Evolutionary conservation across 169 alveolate species (phyloP).

Genomic region (Plasmodium inui): DNA sequence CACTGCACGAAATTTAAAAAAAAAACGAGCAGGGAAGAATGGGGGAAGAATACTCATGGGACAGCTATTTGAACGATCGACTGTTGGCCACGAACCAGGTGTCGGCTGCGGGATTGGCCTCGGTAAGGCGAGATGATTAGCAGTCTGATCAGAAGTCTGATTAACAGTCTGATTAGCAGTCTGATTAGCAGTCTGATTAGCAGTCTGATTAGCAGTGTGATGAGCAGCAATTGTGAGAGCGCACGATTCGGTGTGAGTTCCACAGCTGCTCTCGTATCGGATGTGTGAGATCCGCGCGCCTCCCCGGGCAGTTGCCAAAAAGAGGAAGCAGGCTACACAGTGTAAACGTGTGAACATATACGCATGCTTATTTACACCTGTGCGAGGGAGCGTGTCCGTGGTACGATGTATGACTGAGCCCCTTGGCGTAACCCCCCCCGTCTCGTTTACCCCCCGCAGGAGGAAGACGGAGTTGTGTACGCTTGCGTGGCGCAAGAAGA

Average conservation of each 20-base stretch:
- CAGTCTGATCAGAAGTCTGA: background rate
- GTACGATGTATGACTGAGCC: background rate
- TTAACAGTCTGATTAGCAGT: background rate
- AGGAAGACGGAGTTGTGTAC: slow-evolving; percentile 73
- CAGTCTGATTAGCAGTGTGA: background rate
- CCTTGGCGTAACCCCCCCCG: background rate
- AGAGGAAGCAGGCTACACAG: background rate
- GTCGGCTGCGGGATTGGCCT: slow-evolving; percentile 69
- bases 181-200: too few species aligned
- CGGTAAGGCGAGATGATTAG: slow-evolving; percentile 3
- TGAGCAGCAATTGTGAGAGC: background rate
- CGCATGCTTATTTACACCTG: background rate
- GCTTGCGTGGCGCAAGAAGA: slow-evolving; percentile 64
- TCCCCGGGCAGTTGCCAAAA: background rate
- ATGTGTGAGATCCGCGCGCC: background rate
- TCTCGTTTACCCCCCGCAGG: background rate
- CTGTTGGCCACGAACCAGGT: slow-evolving; percentile 70
- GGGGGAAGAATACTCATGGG: slow-evolving; percentile 72
- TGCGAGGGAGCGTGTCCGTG: background rate
- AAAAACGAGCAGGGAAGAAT: background rate
- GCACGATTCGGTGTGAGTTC: background rate
- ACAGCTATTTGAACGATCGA: slow-evolving; percentile 40
- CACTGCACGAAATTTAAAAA: background rate
- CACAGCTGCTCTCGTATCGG: background rate
- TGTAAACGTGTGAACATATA: background rate